phyloP scores from a whole-genome alignment of 495 filamentous ascomycete species.

The Penicillium egyptiacum region DNA sequence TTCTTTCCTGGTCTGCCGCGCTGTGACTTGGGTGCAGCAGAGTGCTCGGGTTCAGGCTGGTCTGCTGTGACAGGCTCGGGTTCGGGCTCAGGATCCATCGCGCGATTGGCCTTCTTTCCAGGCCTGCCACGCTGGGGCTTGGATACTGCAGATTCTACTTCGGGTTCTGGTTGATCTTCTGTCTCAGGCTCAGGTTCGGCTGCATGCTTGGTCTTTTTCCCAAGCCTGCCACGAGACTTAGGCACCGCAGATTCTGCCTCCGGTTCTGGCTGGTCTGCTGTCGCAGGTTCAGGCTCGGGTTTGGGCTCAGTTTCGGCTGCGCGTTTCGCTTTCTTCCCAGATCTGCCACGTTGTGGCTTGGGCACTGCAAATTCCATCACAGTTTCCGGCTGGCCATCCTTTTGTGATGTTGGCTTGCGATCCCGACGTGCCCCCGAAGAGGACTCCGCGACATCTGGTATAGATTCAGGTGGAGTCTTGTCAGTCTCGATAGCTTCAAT shows the following conservation, averaged over 20 bases:
- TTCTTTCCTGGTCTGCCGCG: background rate
- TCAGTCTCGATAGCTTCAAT: constrained; percentile 1
- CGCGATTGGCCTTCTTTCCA: constrained; percentile 12
- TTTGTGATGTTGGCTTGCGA: constrained; percentile 9
- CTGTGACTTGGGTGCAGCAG: background rate
- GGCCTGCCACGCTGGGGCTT: constrained; percentile 7
- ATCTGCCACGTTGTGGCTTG: constrained; percentile 10
- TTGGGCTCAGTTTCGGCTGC: constrained; percentile 11
- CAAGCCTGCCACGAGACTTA: constrained; percentile 5
- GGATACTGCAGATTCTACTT: constrained; percentile 1
- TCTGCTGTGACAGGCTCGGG: background rate
- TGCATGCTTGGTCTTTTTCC: constrained; percentile 7
- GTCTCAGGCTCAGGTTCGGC: constrained; percentile 10
- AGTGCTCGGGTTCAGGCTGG: constrained; percentile 9
- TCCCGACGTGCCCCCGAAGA: constrained; percentile 5
- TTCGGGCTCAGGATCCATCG: constrained; percentile 13
- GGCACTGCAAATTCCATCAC: constrained; percentile 10
- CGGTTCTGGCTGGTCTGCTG: background rate
- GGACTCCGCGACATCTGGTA: constrained; percentile 11
- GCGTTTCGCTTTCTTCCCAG: constrained; percentile 6
- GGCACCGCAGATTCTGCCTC: background rate
- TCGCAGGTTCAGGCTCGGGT: background rate
- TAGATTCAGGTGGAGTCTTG: background rate
- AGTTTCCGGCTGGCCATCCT: constrained; percentile 14
- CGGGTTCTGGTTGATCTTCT: constrained; percentile 9